Base-by-base conservation (phyloP, 2,329 filamentous ascomycete species). In the Aspergillus vadensis region DNA sequence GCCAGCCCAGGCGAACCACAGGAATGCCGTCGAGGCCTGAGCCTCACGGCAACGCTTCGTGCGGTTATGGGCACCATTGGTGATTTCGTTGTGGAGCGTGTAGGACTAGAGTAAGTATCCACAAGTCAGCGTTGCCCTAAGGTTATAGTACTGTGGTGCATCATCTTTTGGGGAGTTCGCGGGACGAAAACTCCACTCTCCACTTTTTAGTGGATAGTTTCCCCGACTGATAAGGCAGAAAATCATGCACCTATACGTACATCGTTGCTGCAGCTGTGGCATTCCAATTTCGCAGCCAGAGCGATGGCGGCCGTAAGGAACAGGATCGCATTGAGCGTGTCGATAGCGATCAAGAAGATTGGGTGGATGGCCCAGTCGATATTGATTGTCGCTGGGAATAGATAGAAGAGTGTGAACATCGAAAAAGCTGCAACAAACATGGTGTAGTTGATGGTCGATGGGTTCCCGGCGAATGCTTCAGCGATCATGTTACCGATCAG, bases 401-500 rank as follows among this genome's bases (percentile, higher is more conserved):
- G 71, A 66, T 83, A 83, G 68, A 83, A 70, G 6, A 83, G 73
- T 4, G 81, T 74, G 19, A 83, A 58, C 69, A 82, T 76, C 10
- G 77, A 77, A 64, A 83, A 83, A 1, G 78, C 78, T 9, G 79
- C 68, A 7, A 76, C 70, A 64, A 81, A 84, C 71, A 84, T 81
- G 63, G 75, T 67, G 69, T 81, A 84, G 72, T 84, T 84, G 76
- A 89, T 78, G 55, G 86, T 80, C 21, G 82, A 78, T 2, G 85
- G 82, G 67, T 86, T 84, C 27, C 85, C 83, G 55, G 77, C 68
- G 60, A 76, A 77, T 4, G 81, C 75, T 41, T 81, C 76, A 55
- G 80, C 78, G 70, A 88, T 86, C 79, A 87, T 86, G 79, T 88
- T 86, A 66, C 85, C 86, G 66, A 86, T 72, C 49, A 89, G 79